A percentile compares a stretch with the other conserved stretches of the same genome.
phyloP scores from a whole-genome alignment of 345 rosid genomes.

The Moringa oleifera region DNA sequence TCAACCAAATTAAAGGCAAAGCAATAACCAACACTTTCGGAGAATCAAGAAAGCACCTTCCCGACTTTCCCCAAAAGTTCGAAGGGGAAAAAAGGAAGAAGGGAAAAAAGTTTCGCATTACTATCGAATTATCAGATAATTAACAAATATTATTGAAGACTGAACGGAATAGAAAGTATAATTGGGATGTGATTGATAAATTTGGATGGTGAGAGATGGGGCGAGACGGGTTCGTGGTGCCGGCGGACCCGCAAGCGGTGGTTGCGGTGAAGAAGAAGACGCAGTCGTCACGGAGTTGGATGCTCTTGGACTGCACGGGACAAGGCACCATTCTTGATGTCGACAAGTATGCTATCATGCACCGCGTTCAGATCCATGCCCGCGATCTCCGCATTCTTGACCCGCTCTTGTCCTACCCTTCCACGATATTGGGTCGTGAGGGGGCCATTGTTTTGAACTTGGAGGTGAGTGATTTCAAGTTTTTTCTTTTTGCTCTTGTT shows the following conservation, averaged over 20 bases:
- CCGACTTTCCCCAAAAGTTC: no score
- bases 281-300: constrained; percentile 69
- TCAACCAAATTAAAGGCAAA: no score
- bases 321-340: constrained; percentile 44
- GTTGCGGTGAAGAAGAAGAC: constrained; percentile 57
- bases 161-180: not conserved
- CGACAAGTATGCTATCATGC: constrained; percentile 90
- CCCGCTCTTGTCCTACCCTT: constrained; percentile 87
- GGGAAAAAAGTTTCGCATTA: no score
- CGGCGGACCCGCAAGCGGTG: constrained; percentile 54
- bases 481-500: not conserved
- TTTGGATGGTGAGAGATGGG: constrained; percentile 41
- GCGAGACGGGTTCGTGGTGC: constrained; percentile 56
- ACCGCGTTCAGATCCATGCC: constrained; percentile 93
- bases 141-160: no score
- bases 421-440: constrained; percentile 98
- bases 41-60: no score
- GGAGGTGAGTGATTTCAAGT: constrained; percentile 47
- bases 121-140: no score
- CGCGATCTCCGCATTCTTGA: constrained; percentile 96
- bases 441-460: constrained; percentile 87
- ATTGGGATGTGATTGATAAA: constrained; percentile 18
- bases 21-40: no score
- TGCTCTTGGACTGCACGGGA: constrained; percentile 47
- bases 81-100: no score